Conservation (phyloP, 169 alveolate genomes). For the Amoebophrya sp. region DNA sequence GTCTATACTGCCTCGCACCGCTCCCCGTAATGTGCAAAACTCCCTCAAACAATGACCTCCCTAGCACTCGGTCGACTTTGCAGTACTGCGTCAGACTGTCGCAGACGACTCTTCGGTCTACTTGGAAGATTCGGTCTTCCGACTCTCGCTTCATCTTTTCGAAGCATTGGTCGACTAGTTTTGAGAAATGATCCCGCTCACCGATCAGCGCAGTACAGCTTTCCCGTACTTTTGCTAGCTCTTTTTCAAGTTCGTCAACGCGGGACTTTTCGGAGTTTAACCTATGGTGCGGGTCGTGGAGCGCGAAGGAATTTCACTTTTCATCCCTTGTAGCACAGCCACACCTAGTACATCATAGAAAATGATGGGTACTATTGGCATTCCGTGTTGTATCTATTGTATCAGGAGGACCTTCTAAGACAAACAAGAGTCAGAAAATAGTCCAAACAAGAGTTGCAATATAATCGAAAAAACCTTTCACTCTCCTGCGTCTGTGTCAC, state of each 20-base stretch:
- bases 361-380: no score
- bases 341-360: no score
- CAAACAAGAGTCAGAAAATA: background rate
- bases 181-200: background rate
- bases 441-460: background rate
- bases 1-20: background rate
- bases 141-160: slow-evolving; percentile 13
- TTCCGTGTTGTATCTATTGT: no score
- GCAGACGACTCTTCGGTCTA: background rate
- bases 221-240: background rate
- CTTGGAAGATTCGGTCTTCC: background rate
- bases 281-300: no score
- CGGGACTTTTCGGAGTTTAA: background rate
- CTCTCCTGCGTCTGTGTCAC: background rate
- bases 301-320: no score
- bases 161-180: background rate
- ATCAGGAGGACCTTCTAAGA: no score
- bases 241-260: background rate
- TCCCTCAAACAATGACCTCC: background rate
- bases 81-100: background rate
- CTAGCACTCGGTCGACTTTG: background rate
- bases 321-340: no score
- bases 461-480: background rate
- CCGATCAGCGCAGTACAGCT: background rate
- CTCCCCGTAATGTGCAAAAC: background rate